These are phyloP conservation scores for Chaetomiaceae sp. DNA, from an alignment of 2,329 filamentous ascomycete genomes.

Conservation along the genomic window DNA sequence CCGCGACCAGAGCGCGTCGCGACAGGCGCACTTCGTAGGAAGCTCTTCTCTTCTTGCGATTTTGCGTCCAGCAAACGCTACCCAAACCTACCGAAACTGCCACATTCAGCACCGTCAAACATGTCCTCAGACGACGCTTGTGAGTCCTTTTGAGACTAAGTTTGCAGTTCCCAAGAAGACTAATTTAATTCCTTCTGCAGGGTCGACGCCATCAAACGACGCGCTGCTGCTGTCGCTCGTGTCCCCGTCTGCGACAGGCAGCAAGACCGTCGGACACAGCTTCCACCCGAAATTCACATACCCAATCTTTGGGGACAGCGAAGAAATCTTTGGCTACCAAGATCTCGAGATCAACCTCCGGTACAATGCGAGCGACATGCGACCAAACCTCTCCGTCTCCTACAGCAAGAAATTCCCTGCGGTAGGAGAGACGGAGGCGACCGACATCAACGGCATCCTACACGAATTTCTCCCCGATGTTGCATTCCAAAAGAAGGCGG, in stretches of 20 bases:
- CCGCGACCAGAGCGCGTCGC: slow-evolving; percentile 15
- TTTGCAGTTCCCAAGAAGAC: background rate
- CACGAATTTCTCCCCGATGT: slow-evolving; percentile 64
- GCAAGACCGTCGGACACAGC: slow-evolving; percentile 52
- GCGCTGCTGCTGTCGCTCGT: slow-evolving; percentile 58
- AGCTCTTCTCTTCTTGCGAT: background rate
- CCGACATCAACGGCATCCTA: slow-evolving; percentile 63
- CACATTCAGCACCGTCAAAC: background rate
- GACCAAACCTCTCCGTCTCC: slow-evolving; percentile 66
- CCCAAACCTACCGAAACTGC: background rate
- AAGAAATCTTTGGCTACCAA: slow-evolving; percentile 87
- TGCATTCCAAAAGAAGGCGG: slow-evolving; percentile 57
- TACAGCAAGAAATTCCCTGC: slow-evolving; percentile 67
- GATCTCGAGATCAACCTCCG: slow-evolving; percentile 70
- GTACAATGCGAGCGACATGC: slow-evolving; percentile 65
- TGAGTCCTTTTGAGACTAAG: slow-evolving; percentile 9
- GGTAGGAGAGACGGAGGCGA: slow-evolving; percentile 62
- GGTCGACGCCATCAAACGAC: slow-evolving; percentile 58
- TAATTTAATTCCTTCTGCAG: slow-evolving; percentile 35
- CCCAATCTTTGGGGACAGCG: slow-evolving; percentile 86
- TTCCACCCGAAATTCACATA: slow-evolving; percentile 90
- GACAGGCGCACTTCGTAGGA: background rate
- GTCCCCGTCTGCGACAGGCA: slow-evolving; percentile 42
- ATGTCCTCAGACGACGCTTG: slow-evolving; percentile 22
- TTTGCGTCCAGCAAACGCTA: background rate